Conservation (phyloP, 1,284 basidiomycete species). For the Takashimella tepidaria region DNA sequence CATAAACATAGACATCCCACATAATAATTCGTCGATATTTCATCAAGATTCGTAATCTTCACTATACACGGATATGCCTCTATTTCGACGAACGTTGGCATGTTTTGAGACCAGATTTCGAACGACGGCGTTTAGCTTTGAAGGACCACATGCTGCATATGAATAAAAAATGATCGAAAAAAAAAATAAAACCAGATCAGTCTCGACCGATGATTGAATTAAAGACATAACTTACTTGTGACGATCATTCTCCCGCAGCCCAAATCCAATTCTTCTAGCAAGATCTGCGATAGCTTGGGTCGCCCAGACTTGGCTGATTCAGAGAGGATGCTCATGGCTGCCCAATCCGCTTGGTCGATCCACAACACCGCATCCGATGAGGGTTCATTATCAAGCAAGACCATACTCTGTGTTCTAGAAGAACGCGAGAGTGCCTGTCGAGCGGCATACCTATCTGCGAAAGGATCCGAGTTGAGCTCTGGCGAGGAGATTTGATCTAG, state of each 20-base stretch:
- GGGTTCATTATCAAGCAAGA: slow-evolving; percentile 30
- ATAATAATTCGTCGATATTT: neutral
- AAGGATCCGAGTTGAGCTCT: slow-evolving; percentile 28
- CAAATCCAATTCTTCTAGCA: slow-evolving; percentile 61
- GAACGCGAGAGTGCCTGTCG: slow-evolving; percentile 18
- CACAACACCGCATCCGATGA: slow-evolving; percentile 47
- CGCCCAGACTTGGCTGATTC: slow-evolving; percentile 68
- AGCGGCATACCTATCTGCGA: slow-evolving; percentile 6
- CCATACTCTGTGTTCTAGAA: slow-evolving; percentile 39
- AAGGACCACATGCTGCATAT: slow-evolving; percentile 63
- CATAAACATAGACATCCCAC: neutral
- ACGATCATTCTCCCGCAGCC: slow-evolving; percentile 61
- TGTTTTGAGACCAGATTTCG: slow-evolving; percentile 58
- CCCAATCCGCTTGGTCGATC: slow-evolving; percentile 62
- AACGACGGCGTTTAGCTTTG: slow-evolving; percentile 64
- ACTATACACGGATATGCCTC: slow-evolving; percentile 58
- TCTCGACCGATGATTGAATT: slow-evolving; percentile 1
- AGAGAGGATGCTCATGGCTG: slow-evolving; percentile 61
- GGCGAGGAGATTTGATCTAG: neutral
- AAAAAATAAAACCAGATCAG: neutral
- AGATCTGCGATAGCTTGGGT: slow-evolving; percentile 63
- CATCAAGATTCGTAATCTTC: slow-evolving; percentile 61
- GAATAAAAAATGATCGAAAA: neutral
- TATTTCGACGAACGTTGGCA: neutral
- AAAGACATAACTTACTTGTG: slow-evolving; percentile 57